Conservation (phyloP, 164 flowering plant genomes). For the Stephania japonica region DNA sequence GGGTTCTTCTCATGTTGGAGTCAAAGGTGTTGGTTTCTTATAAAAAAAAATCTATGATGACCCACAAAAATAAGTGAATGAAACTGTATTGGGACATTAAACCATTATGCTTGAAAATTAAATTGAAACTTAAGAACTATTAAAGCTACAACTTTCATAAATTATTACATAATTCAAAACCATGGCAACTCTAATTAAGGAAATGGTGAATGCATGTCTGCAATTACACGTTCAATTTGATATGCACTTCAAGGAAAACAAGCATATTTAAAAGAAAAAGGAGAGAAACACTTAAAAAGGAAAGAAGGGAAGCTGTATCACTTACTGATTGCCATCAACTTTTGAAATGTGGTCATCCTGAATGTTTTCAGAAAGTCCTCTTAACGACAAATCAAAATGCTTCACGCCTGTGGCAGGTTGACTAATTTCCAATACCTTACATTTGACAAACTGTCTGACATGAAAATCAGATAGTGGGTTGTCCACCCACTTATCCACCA, state of each 20-base stretch:
- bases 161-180: too few relatives aligned
- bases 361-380: slow-evolving; percentile 32
- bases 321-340: slow-evolving; percentile 27
- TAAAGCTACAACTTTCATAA: too few relatives aligned
- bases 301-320: neutral
- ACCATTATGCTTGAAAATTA: too few relatives aligned
- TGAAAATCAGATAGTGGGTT: slow-evolving; percentile 61
- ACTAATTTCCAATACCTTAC: slow-evolving; percentile 61
- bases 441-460: slow-evolving; percentile 90
- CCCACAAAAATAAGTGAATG: too few relatives aligned
- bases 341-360: slow-evolving; percentile 14
- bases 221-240: too few relatives aligned
- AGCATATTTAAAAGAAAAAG: neutral
- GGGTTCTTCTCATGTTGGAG: too few relatives aligned
- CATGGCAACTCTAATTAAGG: too few relatives aligned
- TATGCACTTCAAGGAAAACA: neutral
- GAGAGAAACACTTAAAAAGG: neutral
- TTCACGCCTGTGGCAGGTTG: slow-evolving; percentile 44
- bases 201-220: too few relatives aligned
- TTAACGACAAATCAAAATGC: slow-evolving; percentile 79
- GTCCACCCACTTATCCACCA: slow-evolving; percentile 53
- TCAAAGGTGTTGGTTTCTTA: too few relatives aligned
- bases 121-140: too few relatives aligned
- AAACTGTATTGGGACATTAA: too few relatives aligned
- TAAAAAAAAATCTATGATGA: too few relatives aligned